Base-by-base conservation (phyloP, 768 basidiomycete genomes). In the Leccinum incarnatum region DNA sequence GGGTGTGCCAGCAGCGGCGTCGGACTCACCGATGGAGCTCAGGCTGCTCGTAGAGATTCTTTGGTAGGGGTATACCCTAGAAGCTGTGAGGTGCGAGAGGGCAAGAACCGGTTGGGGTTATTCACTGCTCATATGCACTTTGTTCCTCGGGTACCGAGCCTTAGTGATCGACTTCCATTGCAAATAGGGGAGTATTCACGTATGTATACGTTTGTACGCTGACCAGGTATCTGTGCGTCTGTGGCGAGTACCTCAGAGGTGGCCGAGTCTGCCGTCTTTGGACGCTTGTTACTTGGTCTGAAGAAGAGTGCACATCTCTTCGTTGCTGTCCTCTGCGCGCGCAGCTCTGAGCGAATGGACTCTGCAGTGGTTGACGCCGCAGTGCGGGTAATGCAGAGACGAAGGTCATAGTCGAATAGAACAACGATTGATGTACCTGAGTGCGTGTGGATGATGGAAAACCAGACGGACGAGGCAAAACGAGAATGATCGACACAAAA, bases 71-170 rank as follows among this genome's bases (percentile, higher is more conserved):
- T 96, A 75, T 97, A 98, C 74, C 95, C 93, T 94, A 68, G 8
- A 25, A 19, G 9, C 2, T 34, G 34, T 49, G 61, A 60, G 62
- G 21, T 5, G 40, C 0, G 47, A 25, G n/a, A 17, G 14, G 9
- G 36, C 1, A 36, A 7, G 23, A 30, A 15, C 4, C 3, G 27
- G 27, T 46, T 29, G 52, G 40, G 46, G 12, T 17, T 37, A 84
- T 89, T 76, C 73, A 93, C 93, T 96, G 64, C 89, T 90, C 45
- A 95, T 97, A 69, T 89, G 81, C 62, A 97, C 93, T 82, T 97
- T 98, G 73, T 97, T 97, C 67, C 95, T 78, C 29, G 84, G 83
- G 74, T 94, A 97, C 19, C 84, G 82, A 40, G 76, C 91, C 92
- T 47, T 83, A 69, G 2, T 77, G 73, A 67, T 88, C 86, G 40